phyloP scores from a whole-genome alignment of 148 eudicot species.

The Talinum fruticosum region DNA sequence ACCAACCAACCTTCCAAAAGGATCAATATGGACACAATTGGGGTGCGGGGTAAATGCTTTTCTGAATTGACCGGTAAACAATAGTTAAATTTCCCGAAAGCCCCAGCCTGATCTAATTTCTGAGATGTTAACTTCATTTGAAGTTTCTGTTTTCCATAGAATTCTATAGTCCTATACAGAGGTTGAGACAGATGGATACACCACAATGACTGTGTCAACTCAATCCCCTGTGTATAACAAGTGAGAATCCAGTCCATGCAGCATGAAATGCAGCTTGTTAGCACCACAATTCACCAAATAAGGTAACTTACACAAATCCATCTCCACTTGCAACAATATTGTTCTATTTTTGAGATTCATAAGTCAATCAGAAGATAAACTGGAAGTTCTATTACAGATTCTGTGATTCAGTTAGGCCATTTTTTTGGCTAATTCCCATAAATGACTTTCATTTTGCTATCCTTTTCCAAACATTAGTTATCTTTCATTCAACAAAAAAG shows the following conservation, averaged over 20 bases:
- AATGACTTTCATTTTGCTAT: background rate
- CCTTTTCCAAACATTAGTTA: background rate
- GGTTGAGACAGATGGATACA: background rate
- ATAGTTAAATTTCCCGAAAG: background rate
- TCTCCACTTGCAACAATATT: background rate
- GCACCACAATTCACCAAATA: background rate
- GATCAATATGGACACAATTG: too few relatives aligned
- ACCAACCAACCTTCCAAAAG: too few relatives aligned
- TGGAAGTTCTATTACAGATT: too few relatives aligned
- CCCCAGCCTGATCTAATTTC: background rate
- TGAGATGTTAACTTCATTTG: background rate
- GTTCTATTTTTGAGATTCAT: too few relatives aligned
- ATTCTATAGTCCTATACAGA: too few relatives aligned
- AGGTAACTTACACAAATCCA: background rate
- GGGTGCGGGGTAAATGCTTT: background rate
- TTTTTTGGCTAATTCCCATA: background rate
- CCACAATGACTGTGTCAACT: background rate
- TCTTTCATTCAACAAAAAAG: background rate
- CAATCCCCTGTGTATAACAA: background rate
- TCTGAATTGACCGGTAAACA: background rate
- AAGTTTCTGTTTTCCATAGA: background rate
- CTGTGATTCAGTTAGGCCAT: too few relatives aligned
- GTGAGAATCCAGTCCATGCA: background rate
- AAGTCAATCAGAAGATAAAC: too few relatives aligned
- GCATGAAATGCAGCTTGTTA: background rate